Evolutionary conservation across 805 yeast genomes (phyloP).

Genomic region (Kregervanrija pseudodelftensis): DNA sequence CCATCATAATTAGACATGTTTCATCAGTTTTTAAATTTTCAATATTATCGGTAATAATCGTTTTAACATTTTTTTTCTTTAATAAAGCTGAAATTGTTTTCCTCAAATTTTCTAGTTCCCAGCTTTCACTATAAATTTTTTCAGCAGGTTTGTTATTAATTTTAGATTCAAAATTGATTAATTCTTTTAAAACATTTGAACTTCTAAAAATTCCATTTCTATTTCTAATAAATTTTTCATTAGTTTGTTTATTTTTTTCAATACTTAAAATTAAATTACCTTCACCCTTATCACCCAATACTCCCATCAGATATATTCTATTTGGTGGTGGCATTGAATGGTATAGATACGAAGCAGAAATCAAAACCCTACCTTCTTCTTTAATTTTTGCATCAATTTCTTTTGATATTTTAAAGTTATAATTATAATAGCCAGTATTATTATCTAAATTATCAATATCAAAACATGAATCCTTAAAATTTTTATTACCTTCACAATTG

Average conservation of each 20-base stretch:
- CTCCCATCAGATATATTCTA: conserved; percentile 14
- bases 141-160: conserved; percentile 4
- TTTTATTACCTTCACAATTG: conserved; percentile 15
- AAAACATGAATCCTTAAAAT: conserved; percentile 5
- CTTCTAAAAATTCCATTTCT: conserved; percentile 10
- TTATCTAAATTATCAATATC: conserved; percentile 7
- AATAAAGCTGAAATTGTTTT: conserved; percentile 3
- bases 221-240: conserved; percentile 4
- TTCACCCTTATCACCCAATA: conserved; percentile 7
- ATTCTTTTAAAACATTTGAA: conserved; percentile 10
- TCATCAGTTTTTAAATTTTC: conserved; percentile 4
- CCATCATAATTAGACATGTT: conserved; percentile 2
- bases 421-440: conserved; percentile 10
- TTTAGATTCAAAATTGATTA: conserved; percentile 12
- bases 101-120: conserved; percentile 9
- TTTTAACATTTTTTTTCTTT: conserved; percentile 4
- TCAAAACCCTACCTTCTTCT: conserved; percentile 24
- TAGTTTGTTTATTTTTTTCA: conserved; percentile 8
- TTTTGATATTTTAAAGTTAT: conserved; percentile 18
- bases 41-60: conserved; percentile 5
- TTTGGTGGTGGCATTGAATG: conserved; percentile 27
- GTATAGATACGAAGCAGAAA: conserved; percentile 30
- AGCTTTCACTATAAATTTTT: conserved; percentile 16
- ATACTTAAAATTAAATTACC: conserved; percentile 20
- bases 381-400: conserved; percentile 20